A percentile compares a stretch with the other conserved stretches of the same genome.
phyloP scores from a whole-genome alignment of 2,329 filamentous ascomycete species.

The Fusarium humuli region DNA sequence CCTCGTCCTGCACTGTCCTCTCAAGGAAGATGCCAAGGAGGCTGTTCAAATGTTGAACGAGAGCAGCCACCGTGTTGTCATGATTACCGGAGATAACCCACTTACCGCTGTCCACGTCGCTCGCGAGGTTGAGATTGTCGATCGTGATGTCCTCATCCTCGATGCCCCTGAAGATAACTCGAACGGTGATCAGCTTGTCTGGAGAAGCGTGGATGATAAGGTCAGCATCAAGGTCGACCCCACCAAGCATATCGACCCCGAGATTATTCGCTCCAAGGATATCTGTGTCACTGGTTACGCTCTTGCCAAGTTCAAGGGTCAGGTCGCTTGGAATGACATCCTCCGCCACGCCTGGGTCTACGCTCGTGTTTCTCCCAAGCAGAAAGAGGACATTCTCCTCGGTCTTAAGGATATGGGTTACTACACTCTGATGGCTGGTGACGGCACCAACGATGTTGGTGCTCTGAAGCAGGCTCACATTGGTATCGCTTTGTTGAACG shows the following conservation, averaged over 20 bases:
- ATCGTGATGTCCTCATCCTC: slow-evolving; percentile 92
- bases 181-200: slow-evolving; percentile 84
- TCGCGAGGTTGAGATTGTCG: slow-evolving; percentile 95
- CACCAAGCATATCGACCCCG: slow-evolving; percentile 79
- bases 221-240: slow-evolving; percentile 87
- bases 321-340: slow-evolving; percentile 79
- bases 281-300: slow-evolving; percentile 97
- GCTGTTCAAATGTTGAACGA: slow-evolving; percentile 97
- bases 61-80: slow-evolving; percentile 97
- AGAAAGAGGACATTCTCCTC: slow-evolving; percentile 98
- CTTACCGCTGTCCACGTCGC: slow-evolving; percentile 96
- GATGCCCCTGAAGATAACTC: slow-evolving; percentile 93
- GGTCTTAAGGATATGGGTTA: slow-evolving; percentile 97
- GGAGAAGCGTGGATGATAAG: slow-evolving; percentile 95
- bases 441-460: slow-evolving; percentile 98
- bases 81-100: slow-evolving; percentile 99
- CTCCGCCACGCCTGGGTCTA: slow-evolving; percentile 97
- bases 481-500: slow-evolving; percentile 94
- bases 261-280: slow-evolving; percentile 87
- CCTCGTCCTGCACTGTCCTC: slow-evolving; percentile 91
- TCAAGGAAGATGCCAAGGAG: slow-evolving; percentile 96
- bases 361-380: slow-evolving; percentile 96
- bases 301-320: slow-evolving; percentile 85
- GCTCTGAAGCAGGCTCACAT: slow-evolving; percentile 98
- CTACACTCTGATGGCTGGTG: slow-evolving; percentile 98